These are phyloP conservation scores for Phytophthora ramorum DNA, from an alignment of 352 stramenopile genomes.

Conservation along the genomic window DNA sequence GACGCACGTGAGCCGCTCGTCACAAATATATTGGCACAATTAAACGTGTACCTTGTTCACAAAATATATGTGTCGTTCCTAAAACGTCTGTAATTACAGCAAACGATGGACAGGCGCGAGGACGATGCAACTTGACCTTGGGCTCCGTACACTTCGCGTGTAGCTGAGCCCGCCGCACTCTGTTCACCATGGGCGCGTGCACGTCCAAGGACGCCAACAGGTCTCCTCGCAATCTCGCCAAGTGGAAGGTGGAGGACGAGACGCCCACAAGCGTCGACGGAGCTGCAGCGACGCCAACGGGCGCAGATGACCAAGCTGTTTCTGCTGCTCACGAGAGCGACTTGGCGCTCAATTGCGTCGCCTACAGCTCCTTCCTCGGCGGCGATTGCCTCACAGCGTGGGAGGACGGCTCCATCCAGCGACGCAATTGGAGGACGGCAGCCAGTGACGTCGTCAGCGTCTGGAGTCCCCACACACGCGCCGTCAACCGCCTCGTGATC, in stretches of 20 bases:
- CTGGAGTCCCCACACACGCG: slow-evolving; percentile 59
- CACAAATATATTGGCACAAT: slow-evolving; percentile 5
- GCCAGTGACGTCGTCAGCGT: slow-evolving; percentile 29
- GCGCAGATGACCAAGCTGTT: slow-evolving; percentile 11
- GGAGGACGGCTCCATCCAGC: slow-evolving; percentile 75
- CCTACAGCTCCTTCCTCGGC: slow-evolving; percentile 38
- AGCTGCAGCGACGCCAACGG: slow-evolving; percentile 22
- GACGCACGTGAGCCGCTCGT: not conserved
- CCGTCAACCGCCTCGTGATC: slow-evolving; percentile 70
- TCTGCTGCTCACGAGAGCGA: slow-evolving; percentile 20
- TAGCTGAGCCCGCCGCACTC: not conserved
- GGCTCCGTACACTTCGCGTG: not conserved
- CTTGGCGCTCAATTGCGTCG: slow-evolving; percentile 61
- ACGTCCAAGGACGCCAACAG: slow-evolving; percentile 41
- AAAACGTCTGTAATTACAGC: slow-evolving; percentile 19
- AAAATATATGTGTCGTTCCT: not conserved
- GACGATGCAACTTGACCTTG: slow-evolving; percentile 11
- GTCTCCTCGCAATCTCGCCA: slow-evolving; percentile 35
- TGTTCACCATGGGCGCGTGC: slow-evolving; percentile 53
- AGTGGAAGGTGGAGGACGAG: slow-evolving; percentile 58
- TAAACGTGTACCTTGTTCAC: not conserved
- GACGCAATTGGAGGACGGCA: slow-evolving; percentile 42
- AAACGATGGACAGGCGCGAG: slow-evolving; percentile 26
- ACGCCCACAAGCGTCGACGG: slow-evolving; percentile 14
- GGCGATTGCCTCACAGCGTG: slow-evolving; percentile 63